These are phyloP conservation scores for Stephania yunnanensis DNA, from an alignment of 164 flowering plant genomes.

Conservation along the genomic window DNA sequence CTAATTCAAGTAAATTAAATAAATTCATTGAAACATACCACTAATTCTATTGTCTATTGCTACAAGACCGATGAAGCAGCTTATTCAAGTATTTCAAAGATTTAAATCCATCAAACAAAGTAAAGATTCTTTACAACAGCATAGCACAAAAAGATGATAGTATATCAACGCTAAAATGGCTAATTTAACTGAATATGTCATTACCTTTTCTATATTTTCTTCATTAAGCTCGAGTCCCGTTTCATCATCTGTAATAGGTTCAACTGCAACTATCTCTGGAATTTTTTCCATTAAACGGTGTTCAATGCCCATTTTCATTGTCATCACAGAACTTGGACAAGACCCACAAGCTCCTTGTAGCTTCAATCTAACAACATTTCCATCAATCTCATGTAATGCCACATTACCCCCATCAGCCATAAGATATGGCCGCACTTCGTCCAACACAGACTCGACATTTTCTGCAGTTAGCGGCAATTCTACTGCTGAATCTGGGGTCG, in stretches of 20 bases:
- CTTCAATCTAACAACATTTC: conserved; percentile 81
- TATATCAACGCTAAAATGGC: background rate
- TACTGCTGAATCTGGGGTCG: conserved; percentile 67
- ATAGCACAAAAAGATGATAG: background rate
- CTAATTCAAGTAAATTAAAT: background rate
- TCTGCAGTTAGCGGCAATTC: conserved; percentile 87
- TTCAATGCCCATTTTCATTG: conserved; percentile 96
- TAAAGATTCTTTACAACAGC: background rate
- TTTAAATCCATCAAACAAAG: background rate
- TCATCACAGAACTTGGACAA: conserved; percentile 88
- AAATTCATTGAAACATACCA: background rate
- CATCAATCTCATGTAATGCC: conserved; percentile 92
- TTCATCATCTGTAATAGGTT: conserved; percentile 77
- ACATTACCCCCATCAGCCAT: conserved; percentile 98
- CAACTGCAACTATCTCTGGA: conserved; percentile 88
- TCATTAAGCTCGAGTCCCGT: conserved; percentile 87
- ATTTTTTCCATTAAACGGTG: conserved; percentile 93
- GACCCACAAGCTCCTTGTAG: conserved; percentile 98
- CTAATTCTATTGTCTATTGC: background rate
- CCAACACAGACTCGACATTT: conserved; percentile 82
- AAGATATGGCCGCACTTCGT: conserved; percentile 90
- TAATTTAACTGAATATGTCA: background rate
- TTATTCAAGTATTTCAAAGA: background rate
- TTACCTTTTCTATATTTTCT: conserved; percentile 90
- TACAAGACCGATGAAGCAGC: background rate